Conservation (phyloP, 257 asterid species). For the Solanum clarkiae region DNA sequence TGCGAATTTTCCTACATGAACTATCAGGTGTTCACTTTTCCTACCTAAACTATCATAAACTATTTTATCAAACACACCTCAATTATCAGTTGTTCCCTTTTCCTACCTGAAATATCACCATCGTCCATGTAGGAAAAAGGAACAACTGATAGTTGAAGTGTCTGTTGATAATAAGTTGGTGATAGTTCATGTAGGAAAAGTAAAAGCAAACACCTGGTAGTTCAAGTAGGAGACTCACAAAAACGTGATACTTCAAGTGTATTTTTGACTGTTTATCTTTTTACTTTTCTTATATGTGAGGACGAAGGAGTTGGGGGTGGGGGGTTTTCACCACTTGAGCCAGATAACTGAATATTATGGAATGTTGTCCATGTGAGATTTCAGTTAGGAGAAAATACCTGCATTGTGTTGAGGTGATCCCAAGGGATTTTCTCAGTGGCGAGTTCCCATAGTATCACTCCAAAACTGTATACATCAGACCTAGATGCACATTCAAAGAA, state of each 20-base stretch:
- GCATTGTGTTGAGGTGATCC: constrained; percentile 85
- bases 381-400: constrained; percentile 30
- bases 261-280: not conserved
- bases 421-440: constrained; percentile 87
- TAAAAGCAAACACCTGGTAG: too few species aligned
- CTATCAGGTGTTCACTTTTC: too few species aligned
- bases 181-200: too few species aligned
- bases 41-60: too few species aligned
- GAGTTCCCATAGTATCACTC: constrained; percentile 92
- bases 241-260: not conserved
- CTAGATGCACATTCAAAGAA: constrained; percentile 26
- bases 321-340: not conserved
- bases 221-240: not conserved
- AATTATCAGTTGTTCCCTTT: too few species aligned
- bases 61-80: too few species aligned
- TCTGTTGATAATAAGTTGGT: too few species aligned
- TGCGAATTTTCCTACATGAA: too few species aligned
- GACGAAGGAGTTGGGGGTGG: not conserved
- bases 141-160: too few species aligned
- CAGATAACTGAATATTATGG: not conserved
- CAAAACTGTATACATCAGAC: constrained; percentile 81
- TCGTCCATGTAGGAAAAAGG: too few species aligned
- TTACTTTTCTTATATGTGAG: not conserved
- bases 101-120: too few species aligned
- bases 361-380: not conserved